Evolutionary conservation across 192 early-diverging fungal genomes (phyloP).

Genomic region (Gryganskiella cystojenkinii): DNA sequence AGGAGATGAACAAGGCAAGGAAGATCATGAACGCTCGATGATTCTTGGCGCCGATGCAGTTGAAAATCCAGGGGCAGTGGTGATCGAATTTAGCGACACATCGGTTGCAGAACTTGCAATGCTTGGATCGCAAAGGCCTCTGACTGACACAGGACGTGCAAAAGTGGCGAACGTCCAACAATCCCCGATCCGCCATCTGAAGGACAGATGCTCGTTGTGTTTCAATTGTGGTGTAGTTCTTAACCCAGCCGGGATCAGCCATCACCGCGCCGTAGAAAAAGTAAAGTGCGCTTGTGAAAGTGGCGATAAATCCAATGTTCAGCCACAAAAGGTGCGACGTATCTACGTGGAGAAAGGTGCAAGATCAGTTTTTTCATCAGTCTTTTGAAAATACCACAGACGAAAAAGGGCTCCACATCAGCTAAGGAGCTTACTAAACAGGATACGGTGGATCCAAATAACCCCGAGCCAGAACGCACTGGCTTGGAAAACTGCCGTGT

Average conservation of each 20-base stretch:
- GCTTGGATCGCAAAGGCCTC: constrained; percentile 92
- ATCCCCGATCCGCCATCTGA: constrained; percentile 73
- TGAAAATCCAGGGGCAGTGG: constrained; percentile 98
- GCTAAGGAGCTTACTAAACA: constrained; percentile 68
- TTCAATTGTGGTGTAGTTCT: constrained; percentile 57
- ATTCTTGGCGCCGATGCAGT: constrained; percentile 92
- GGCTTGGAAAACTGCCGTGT: constrained; percentile 88
- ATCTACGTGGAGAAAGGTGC: constrained; percentile 46
- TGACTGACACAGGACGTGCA: constrained; percentile 87
- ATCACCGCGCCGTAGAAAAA: constrained; percentile 80
- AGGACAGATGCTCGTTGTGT: constrained; percentile 62
- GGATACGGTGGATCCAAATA: constrained; percentile 72
- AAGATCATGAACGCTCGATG: constrained; percentile 91
- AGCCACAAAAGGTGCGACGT: constrained; percentile 68
- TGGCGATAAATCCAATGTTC: constrained; percentile 75
- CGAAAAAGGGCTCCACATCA: constrained; percentile 10
- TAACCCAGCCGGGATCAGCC: constrained; percentile 85
- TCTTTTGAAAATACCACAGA: too few species aligned
- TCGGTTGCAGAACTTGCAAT: constrained; percentile 92
- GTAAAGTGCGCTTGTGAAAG: constrained; percentile 72
- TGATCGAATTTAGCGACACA: constrained; percentile 97
- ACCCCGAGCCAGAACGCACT: constrained; percentile 78
- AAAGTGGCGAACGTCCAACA: constrained; percentile 81
- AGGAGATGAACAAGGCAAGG: constrained; percentile 69
- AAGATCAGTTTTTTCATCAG: too few species aligned